phyloP scores from a whole-genome alignment of 148 eudicot genomes.

The Beta vulgaris region DNA sequence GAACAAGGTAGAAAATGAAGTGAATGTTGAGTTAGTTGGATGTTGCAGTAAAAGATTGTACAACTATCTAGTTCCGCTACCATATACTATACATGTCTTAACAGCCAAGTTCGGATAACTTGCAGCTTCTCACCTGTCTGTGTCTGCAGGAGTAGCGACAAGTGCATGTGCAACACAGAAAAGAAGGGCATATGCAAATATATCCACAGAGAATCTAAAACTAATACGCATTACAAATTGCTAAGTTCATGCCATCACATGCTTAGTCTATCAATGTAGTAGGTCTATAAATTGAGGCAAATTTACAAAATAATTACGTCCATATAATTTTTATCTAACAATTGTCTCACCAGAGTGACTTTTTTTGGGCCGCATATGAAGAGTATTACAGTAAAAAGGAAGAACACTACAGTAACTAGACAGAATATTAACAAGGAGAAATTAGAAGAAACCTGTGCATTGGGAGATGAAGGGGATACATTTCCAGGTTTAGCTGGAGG shows the following conservation, averaged over 20 bases:
- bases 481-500: slow-evolving; percentile 67
- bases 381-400: neutral
- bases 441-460: slow-evolving; percentile 52
- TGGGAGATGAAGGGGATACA: slow-evolving; percentile 48
- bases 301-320: neutral
- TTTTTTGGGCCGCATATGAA: neutral
- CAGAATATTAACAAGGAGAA: neutral
- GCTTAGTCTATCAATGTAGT: neutral
- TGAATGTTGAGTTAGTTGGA: no score
- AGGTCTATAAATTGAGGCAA: neutral
- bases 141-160: neutral
- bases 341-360: neutral
- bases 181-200: neutral
- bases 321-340: no score
- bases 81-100: neutral
- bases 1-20: neutral
- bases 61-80: neutral
- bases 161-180: neutral
- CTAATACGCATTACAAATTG: neutral
- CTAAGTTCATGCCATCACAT: neutral
- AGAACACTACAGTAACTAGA: neutral
- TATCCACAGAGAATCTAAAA: neutral
- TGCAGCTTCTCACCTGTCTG: neutral
- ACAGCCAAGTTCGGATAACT: neutral
- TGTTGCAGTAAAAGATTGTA: neutral